phyloP scores from a whole-genome alignment of 306 rosid genomes.

The Cercis canadensis region DNA sequence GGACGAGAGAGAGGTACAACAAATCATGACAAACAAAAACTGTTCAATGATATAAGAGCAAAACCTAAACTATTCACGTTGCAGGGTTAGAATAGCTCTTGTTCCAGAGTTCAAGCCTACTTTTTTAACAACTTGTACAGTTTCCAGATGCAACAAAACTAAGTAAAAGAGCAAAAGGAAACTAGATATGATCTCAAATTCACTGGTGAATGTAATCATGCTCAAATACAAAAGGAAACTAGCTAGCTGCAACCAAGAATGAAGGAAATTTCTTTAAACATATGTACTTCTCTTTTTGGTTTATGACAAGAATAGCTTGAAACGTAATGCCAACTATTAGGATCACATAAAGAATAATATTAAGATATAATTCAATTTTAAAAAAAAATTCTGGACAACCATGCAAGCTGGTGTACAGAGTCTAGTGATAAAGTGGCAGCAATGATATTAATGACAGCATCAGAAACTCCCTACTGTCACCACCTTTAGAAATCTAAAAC shows the following conservation, averaged over 20 bases:
- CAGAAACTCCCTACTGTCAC: not conserved
- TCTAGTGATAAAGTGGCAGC: not conserved
- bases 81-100: too few relatives aligned
- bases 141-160: slow-evolving; percentile 8
- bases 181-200: not conserved
- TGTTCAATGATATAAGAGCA: slow-evolving; percentile 3
- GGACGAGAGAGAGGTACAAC: slow-evolving; percentile 26
- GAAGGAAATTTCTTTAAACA: not conserved
- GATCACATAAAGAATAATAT: too few relatives aligned
- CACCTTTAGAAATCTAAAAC: not conserved
- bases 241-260: not conserved
- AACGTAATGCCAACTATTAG: not conserved
- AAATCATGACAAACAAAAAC: slow-evolving; percentile 27
- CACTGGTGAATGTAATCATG: too few relatives aligned
- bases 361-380: too few relatives aligned
- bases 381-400: too few relatives aligned
- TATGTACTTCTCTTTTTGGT: not conserved
- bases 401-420: too few relatives aligned
- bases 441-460: not conserved
- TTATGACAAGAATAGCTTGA: not conserved
- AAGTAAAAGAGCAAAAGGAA: not conserved
- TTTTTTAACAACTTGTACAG: not conserved
- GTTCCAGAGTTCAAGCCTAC: slow-evolving; percentile 2
- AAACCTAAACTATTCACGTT: slow-evolving; percentile 20
- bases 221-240: not conserved